Evolutionary conservation across 345 rosid genomes (phyloP).

Genomic region (Diplotaxis tenuifolia): DNA sequence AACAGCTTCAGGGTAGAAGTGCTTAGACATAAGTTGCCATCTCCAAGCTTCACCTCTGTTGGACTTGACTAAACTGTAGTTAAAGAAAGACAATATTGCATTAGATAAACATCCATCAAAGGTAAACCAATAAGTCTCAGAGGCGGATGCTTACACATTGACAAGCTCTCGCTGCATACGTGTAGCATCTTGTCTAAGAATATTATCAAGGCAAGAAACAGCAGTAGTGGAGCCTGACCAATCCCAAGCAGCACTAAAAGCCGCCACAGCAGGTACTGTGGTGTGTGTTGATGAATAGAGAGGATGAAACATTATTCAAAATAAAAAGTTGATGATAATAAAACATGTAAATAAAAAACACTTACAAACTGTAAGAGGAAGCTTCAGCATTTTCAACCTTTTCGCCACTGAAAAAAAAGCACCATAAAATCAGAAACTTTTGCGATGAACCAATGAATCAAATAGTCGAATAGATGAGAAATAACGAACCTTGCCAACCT

Average conservation of each 20-base stretch:
- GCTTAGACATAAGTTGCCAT: slow-evolving; percentile 53
- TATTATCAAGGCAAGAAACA: slow-evolving; percentile 50
- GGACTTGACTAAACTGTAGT: slow-evolving; percentile 54
- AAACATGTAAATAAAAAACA: background rate
- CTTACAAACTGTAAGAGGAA: slow-evolving; percentile 27
- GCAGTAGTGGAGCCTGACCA: slow-evolving; percentile 41
- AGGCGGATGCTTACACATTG: slow-evolving; percentile 52
- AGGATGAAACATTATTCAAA: background rate
- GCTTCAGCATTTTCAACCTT: background rate
- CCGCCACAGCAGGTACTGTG: slow-evolving; percentile 44
- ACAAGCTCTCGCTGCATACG: slow-evolving; percentile 68
- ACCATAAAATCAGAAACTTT: no score
- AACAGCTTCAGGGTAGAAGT: slow-evolving; percentile 76
- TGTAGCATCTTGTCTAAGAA: slow-evolving; percentile 65
- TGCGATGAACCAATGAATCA: no score
- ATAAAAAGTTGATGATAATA: background rate
- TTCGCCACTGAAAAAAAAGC: slow-evolving; percentile 20
- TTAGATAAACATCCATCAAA: background rate
- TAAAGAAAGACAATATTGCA: slow-evolving; percentile 3
- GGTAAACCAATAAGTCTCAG: background rate
- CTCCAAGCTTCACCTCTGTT: slow-evolving; percentile 52
- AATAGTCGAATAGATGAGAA: no score
- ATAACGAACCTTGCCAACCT: slow-evolving; percentile 30
- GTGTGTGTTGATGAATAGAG: background rate
- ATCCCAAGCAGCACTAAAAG: slow-evolving; percentile 33